These are phyloP conservation scores for Globisporangium radiosum DNA, from an alignment of 352 stramenopile genomes.

Conservation along the genomic window DNA sequence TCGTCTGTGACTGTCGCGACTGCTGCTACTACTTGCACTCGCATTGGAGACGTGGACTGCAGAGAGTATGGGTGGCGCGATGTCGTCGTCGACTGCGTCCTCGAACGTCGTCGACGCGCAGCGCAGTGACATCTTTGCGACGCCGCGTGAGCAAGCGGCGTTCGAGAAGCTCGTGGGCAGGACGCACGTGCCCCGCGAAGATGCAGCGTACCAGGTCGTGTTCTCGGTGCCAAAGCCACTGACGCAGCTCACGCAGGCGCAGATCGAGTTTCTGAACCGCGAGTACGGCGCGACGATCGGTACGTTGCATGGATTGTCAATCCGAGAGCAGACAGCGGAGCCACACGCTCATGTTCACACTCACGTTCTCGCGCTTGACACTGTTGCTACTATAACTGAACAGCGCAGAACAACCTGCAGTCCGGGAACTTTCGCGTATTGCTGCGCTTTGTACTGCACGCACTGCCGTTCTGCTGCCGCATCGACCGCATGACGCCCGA, in stretches of 20 bases:
- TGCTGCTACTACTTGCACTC: background rate
- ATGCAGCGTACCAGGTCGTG: conserved; percentile 46
- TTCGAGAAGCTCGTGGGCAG: conserved; percentile 75
- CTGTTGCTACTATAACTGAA: too few relatives aligned
- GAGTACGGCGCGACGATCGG: conserved; percentile 60
- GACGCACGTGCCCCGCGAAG: conserved; percentile 34
- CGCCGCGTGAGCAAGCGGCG: conserved; percentile 37
- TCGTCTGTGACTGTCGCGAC: background rate
- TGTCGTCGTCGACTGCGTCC: conserved; percentile 25
- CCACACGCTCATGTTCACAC: background rate
- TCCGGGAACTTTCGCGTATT: conserved; percentile 78
- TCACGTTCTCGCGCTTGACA: too few relatives aligned
- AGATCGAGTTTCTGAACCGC: conserved; percentile 52
- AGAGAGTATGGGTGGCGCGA: conserved; percentile 33
- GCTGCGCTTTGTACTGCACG: conserved; percentile 48
- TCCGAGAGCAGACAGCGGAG: too few relatives aligned
- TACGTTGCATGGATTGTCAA: conserved; percentile 14
- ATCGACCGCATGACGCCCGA: conserved; percentile 50
- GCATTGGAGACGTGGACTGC: too few relatives aligned
- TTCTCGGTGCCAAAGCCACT: conserved; percentile 33
- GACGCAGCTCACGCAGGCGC: conserved; percentile 39
- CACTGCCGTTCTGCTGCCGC: conserved; percentile 45
- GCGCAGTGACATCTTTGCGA: conserved; percentile 33
- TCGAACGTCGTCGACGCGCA: conserved; percentile 9
- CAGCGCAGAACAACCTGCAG: conserved; percentile 58